phyloP scores from a whole-genome alignment of 345 rosid genomes.

The Eucalyptus guilfoylei region DNA sequence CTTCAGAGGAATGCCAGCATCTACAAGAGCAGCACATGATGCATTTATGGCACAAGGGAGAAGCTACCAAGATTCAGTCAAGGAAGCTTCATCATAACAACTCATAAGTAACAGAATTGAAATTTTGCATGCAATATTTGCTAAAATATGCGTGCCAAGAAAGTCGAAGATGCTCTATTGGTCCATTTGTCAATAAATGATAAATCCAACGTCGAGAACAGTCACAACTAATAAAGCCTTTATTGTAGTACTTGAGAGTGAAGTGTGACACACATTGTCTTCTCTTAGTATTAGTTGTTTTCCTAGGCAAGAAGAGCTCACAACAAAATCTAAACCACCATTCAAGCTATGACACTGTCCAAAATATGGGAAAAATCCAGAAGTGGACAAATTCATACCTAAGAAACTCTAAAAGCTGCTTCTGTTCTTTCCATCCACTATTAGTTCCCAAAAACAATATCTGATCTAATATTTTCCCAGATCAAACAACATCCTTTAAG shows the following conservation, averaged over 20 bases:
- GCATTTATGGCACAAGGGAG: slow-evolving; percentile 93
- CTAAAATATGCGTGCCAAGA: not conserved
- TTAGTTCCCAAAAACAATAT: not conserved
- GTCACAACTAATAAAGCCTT: not conserved
- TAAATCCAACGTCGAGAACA: not conserved
- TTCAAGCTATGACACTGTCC: not conserved
- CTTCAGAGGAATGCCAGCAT: slow-evolving; percentile 92
- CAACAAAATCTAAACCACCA: not conserved
- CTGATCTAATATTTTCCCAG: not conserved
- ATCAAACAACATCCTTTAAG: not conserved
- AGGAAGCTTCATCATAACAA: slow-evolving; percentile 7
- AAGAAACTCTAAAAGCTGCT: not conserved
- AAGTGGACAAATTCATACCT: not conserved
- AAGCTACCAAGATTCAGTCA: slow-evolving; percentile 50
- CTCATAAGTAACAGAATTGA: not conserved
- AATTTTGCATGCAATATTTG: not conserved
- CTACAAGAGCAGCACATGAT: slow-evolving; percentile 90
- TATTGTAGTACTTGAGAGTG: not conserved
- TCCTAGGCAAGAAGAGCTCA: not conserved
- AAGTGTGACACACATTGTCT: not conserved
- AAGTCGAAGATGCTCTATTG: not conserved
- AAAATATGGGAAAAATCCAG: not conserved
- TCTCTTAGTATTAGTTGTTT: not conserved
- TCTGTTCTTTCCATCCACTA: not conserved
- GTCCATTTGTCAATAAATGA: not conserved